Evolutionary conservation across 164 flowering plant genomes (phyloP).

Genomic region (Kingdonia uniflora): DNA sequence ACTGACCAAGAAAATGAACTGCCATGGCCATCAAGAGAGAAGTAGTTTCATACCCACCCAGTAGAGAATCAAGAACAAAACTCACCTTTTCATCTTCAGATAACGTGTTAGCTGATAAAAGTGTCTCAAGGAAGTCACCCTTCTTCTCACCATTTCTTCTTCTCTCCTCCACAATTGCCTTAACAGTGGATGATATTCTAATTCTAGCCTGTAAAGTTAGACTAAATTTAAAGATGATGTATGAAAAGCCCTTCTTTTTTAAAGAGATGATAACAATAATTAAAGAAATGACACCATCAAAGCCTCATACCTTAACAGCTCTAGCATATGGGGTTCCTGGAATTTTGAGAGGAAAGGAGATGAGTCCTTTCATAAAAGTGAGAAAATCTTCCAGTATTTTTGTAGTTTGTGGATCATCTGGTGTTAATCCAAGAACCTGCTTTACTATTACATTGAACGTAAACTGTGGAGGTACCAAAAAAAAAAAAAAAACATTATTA

Average conservation of each 20-base stretch:
- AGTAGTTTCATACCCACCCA: slow-evolving; percentile 72
- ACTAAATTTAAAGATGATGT: too few species aligned
- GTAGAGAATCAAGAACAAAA: slow-evolving; percentile 50
- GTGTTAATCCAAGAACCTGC: slow-evolving; percentile 44
- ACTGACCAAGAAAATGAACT: slow-evolving; percentile 41
- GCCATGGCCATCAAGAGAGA: slow-evolving; percentile 47
- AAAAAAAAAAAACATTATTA: background rate
- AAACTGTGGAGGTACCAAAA: slow-evolving; percentile 35
- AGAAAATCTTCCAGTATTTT: slow-evolving; percentile 44
- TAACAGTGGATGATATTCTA: slow-evolving; percentile 51
- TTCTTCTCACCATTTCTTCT: slow-evolving; percentile 20
- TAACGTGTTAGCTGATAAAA: slow-evolving; percentile 34
- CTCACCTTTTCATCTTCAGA: slow-evolving; percentile 63
- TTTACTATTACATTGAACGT: slow-evolving; percentile 62
- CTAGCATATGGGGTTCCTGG: slow-evolving; percentile 53
- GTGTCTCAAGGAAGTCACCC: slow-evolving; percentile 50
- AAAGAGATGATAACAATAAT: background rate
- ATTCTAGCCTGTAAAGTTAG: slow-evolving; percentile 55
- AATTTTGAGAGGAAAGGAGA: slow-evolving; percentile 42
- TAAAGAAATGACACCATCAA: background rate
- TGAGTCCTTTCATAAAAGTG: slow-evolving; percentile 49
- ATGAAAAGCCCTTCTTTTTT: too few species aligned
- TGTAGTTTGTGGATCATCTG: slow-evolving; percentile 35
- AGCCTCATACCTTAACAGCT: slow-evolving; percentile 35
- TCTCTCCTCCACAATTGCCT: slow-evolving; percentile 48